Evolutionary conservation across 306 rosid genomes (phyloP), one percentile per base, ranked within the genome.

Genomic region (Fragaria ananassa): DNA sequence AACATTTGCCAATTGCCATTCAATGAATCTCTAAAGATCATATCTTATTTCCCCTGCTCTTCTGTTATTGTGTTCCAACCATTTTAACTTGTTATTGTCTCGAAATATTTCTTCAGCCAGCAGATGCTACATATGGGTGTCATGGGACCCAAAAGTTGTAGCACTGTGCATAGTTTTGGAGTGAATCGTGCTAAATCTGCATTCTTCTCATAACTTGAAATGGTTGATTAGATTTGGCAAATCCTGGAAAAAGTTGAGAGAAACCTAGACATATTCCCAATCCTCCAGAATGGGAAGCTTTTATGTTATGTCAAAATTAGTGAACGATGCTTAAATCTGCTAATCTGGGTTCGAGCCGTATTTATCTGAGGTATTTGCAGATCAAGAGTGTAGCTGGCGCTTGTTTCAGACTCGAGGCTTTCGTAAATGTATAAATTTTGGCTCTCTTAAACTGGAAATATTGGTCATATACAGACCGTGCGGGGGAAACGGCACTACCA

Each of bases 1-100:
- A 21, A 78, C 69, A 79, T 42, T 68, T 76, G 77, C 81, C 64
- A 62, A 70, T 68, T 74, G 77, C 81, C 64, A 62, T 79, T 35
- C 50, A 31, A 19, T 45, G 69, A 25, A 44, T 62, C 71, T 68
- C 49, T 17, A 35, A 54, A 74, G 71, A 75, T 79, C 19, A 12
- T 29, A 11, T 29, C 68, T 27, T 62, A 58, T 62, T 29, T 27
- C 18, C 39, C 68, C 10, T 31, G 42, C 68, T 31, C 68, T 31
- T 7, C 17, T 62, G 11, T 57, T 57, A 57, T 25, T 23, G 17
- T 57, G 63, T 23, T 23, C 34, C 14, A 23, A 57, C 2, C 5
- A 23, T 57, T 23, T 12, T 27, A 29, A 25, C 35, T 57, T 57
- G 35, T 11, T 25, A 12, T 9, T 56, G 35, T 58, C 61, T 19